These are phyloP conservation scores for Litchi chinensis DNA, from an alignment of 345 rosid species.

Conservation along the genomic window DNA sequence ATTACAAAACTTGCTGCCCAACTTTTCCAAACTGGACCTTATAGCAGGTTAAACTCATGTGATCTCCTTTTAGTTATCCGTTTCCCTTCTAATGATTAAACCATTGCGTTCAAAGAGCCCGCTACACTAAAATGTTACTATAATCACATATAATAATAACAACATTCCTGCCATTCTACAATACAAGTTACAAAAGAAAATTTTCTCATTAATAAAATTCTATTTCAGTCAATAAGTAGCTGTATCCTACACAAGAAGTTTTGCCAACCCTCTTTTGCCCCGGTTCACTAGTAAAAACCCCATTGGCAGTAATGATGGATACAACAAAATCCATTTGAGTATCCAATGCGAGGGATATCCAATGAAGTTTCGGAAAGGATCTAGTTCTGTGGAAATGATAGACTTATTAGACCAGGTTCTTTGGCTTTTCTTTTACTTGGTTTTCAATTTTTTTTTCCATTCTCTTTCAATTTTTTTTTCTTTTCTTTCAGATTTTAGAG, in stretches of 20 bases:
- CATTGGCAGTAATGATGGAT: not conserved
- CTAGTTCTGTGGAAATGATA: too few relatives aligned
- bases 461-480: too few relatives aligned
- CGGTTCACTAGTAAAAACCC: not conserved
- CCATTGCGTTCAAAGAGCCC: not conserved
- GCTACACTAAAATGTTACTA: not conserved
- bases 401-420: too few relatives aligned
- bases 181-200: not conserved
- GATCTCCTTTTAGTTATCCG: not conserved
- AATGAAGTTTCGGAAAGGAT: too few relatives aligned
- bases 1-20: not conserved
- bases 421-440: too few relatives aligned
- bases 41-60: not conserved
- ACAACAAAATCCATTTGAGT: not conserved
- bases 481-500: too few relatives aligned
- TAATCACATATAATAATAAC: not conserved
- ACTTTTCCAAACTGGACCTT: not conserved
- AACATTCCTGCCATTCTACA: not conserved
- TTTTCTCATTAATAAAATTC: not conserved
- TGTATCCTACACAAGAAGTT: not conserved
- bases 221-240: not conserved
- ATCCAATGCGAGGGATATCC: too few relatives aligned
- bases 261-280: not conserved
- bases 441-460: too few relatives aligned
- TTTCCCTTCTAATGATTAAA: not conserved